Evolutionary conservation across 352 stramenopile species (phyloP).

Genomic region (Pythium scleroteichum): DNA sequence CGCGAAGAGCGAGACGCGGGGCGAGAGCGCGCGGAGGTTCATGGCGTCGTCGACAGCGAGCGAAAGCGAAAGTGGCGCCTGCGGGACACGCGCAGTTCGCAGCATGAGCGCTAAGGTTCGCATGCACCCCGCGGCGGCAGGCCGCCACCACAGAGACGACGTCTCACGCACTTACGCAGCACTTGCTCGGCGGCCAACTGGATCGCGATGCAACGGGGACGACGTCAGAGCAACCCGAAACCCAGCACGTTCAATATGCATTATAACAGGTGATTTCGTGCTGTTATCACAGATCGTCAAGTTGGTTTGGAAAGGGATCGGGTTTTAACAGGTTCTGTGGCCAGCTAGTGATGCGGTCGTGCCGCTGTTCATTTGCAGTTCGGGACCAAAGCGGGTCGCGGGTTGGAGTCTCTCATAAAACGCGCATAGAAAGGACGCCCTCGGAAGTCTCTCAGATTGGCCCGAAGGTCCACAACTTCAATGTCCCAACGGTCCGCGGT

Average conservation of each 20-base stretch:
- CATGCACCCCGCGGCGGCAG: slow-evolving; percentile 7
- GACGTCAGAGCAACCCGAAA: slow-evolving; percentile 22
- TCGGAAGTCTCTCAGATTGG: slow-evolving; percentile 8
- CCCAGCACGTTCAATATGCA: neutral
- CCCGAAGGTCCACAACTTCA: neutral
- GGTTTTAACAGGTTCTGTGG: neutral
- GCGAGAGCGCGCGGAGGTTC: slow-evolving; percentile 9
- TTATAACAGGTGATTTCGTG: slow-evolving; percentile 6
- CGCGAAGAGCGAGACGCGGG: slow-evolving; percentile 5
- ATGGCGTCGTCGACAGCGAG: neutral
- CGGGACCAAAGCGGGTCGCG: slow-evolving; percentile 7
- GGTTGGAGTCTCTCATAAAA: slow-evolving; percentile 15
- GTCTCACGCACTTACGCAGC: slow-evolving; percentile 20
- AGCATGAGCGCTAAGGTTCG: slow-evolving; percentile 9
- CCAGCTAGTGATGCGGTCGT: neutral
- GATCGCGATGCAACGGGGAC: neutral
- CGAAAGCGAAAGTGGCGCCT: slow-evolving; percentile 2
- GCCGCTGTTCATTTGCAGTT: slow-evolving; percentile 13
- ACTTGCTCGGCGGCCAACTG: too few relatives aligned
- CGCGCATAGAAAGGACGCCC: neutral
- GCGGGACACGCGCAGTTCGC: neutral
- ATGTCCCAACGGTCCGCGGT: too few relatives aligned
- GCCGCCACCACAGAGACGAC: slow-evolving; percentile 12
- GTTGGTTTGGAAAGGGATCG: too few relatives aligned
- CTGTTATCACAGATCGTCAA: slow-evolving; percentile 5